These are phyloP conservation scores for Pezicula radicicola DNA, from an alignment of 2,329 filamentous ascomycete genomes.

Conservation along the genomic window DNA sequence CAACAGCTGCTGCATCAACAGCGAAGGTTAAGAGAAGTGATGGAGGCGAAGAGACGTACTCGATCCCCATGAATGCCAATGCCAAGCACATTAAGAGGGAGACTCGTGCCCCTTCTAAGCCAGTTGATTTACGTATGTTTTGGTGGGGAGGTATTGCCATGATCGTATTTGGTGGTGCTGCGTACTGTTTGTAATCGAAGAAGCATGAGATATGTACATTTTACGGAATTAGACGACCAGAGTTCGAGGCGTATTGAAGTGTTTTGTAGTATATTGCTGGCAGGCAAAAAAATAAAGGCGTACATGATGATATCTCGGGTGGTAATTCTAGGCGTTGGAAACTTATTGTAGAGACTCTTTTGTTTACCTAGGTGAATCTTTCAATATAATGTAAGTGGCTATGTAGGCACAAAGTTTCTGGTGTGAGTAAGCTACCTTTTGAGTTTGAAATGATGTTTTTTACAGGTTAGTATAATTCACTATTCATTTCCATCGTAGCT, in stretches of 20 bases:
- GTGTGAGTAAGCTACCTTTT: neutral
- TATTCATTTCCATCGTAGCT: too few relatives aligned
- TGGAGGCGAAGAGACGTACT: conserved; percentile 32
- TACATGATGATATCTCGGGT: neutral
- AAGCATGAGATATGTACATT: neutral
- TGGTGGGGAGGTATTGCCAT: conserved; percentile 31
- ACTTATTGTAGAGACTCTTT: too few relatives aligned
- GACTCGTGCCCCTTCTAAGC: conserved; percentile 11
- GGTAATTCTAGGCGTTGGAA: neutral
- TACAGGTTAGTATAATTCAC: too few relatives aligned
- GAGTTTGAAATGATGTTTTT: too few relatives aligned
- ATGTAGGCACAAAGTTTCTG: neutral
- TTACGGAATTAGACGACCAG: conserved; percentile 4
- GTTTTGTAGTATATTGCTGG: neutral
- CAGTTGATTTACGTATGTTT: conserved; percentile 24
- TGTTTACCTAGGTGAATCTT: too few relatives aligned
- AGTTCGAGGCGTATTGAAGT: conserved; percentile 12
- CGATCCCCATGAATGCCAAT: conserved; percentile 26
- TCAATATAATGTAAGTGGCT: neutral
- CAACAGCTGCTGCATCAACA: conserved; percentile 31
- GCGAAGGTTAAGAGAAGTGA: conserved; percentile 32
- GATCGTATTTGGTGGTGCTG: conserved; percentile 29
- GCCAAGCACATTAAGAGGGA: conserved; percentile 25
- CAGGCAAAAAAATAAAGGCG: neutral
- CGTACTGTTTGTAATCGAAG: conserved; percentile 25